A percentile compares a stretch with the other conserved stretches of the same genome.
phyloP scores from a whole-genome alignment of 2,329 filamentous ascomycete genomes.

The Tolypocladium inflatum region DNA sequence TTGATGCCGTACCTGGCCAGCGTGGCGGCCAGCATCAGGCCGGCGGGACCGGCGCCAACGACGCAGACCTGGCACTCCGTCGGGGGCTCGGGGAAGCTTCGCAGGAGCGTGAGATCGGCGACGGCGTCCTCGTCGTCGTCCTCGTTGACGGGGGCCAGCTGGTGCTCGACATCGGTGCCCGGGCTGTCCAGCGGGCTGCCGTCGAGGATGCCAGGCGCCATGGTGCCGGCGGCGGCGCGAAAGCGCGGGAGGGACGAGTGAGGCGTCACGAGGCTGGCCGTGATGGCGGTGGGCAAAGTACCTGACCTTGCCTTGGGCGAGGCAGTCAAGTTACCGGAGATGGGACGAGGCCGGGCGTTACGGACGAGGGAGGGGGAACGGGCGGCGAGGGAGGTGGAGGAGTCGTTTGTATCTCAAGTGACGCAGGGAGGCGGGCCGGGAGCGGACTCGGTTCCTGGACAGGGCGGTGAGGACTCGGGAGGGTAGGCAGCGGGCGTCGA shows the following conservation, averaged over 20 bases:
- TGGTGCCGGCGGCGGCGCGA: conserved; percentile 1
- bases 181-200: conserved; percentile 2
- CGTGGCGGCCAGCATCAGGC: conserved; percentile 44
- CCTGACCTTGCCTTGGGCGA: background rate
- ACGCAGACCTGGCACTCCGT: conserved; percentile 38
- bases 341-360: background rate
- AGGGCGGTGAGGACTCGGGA: background rate
- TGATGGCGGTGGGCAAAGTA: background rate
- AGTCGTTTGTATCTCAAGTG: background rate
- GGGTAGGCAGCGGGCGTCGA: background rate
- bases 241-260: background rate
- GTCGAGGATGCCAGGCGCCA: conserved; percentile 11
- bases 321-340: background rate
- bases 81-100: conserved; percentile 37
- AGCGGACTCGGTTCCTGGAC: background rate
- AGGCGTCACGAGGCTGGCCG: background rate
- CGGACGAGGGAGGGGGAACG: background rate
- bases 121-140: conserved; percentile 24
- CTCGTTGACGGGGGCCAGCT: conserved; percentile 10
- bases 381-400: background rate
- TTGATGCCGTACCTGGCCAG: conserved; percentile 58
- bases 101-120: conserved; percentile 37
- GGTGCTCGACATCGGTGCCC: conserved; percentile 5
- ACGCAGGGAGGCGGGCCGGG: background rate
- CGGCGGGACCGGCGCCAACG: conserved; percentile 46